Percentiles rank a stretch among this genome's conserved stretches.
Evolutionary conservation across 2,329 filamentous ascomycete genomes (phyloP).

Genomic region (Lasiodiplodia sp.): DNA sequence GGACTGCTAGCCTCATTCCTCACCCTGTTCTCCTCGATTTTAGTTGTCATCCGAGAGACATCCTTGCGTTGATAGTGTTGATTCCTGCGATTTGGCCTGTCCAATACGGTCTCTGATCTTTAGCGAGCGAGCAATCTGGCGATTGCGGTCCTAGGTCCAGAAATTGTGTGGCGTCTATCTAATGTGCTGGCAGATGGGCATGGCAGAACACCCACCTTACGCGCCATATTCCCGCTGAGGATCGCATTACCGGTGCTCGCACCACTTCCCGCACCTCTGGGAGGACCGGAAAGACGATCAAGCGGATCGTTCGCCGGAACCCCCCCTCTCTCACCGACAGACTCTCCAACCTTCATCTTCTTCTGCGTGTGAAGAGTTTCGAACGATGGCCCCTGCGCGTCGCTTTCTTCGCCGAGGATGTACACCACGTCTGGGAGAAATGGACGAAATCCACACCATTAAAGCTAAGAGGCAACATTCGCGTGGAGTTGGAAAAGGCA

Average conservation of each 20-base stretch:
- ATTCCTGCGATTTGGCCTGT: not conserved
- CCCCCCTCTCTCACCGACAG: conserved; percentile 69
- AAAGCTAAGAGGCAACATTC: conserved; percentile 55
- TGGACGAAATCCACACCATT: conserved; percentile 14
- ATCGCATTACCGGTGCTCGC: conserved; percentile 32
- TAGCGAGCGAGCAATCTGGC: not conserved
- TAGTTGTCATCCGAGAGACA: not conserved
- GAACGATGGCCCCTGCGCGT: conserved; percentile 80
- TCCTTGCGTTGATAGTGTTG: not conserved
- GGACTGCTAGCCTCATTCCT: not conserved
- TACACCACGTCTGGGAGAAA: conserved; percentile 73
- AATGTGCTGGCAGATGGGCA: conserved; percentile 73
- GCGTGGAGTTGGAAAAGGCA: conserved; percentile 61
- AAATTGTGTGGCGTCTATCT: not conserved
- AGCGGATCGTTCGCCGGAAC: conserved; percentile 63
- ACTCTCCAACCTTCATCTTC: conserved; percentile 79
- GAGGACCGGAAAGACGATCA: conserved; percentile 48
- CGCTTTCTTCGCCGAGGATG: conserved; percentile 78
- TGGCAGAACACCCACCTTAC: conserved; percentile 86
- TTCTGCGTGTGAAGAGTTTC: conserved; percentile 83
- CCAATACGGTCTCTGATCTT: not conserved
- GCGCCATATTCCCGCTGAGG: conserved; percentile 68
- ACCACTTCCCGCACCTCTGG: conserved; percentile 43
- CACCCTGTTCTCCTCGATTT: not conserved
- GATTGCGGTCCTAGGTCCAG: not conserved